Conservation (phyloP, 345 rosid genomes). For the Murraya paniculata region DNA sequence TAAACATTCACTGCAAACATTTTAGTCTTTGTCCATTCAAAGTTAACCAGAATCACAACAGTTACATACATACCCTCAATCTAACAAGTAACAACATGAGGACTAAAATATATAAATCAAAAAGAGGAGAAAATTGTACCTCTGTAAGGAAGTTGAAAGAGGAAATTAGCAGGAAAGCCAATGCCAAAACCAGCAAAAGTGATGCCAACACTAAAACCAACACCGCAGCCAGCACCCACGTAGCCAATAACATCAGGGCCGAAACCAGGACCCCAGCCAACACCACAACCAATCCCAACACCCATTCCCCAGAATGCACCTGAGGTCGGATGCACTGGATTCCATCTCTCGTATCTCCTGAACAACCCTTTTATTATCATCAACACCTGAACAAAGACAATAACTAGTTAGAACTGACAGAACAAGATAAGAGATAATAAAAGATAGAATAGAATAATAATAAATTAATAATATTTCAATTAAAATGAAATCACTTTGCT, state of each 20-base stretch:
- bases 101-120: too few species aligned
- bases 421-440: background rate
- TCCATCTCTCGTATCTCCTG: slow-evolving; percentile 81
- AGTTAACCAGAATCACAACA: too few species aligned
- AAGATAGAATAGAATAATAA: background rate
- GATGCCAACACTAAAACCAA: slow-evolving; percentile 86
- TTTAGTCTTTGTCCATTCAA: too few species aligned
- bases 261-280: slow-evolving; percentile 98
- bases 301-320: slow-evolving; percentile 99
- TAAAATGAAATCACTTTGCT: too few species aligned
- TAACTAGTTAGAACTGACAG: background rate
- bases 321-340: slow-evolving; percentile 83
- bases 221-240: slow-evolving; percentile 90
- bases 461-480: background rate
- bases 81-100: too few species aligned
- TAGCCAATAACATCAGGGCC: slow-evolving; percentile 92
- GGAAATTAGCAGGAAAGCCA: slow-evolving; percentile 77
- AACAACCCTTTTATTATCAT: slow-evolving; percentile 84
- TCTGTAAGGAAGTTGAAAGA: slow-evolving; percentile 52
- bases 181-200: slow-evolving; percentile 82
- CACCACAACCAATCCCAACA: slow-evolving; percentile 82
- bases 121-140: slow-evolving; percentile 30
- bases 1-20: too few species aligned
- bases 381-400: slow-evolving; percentile 29
- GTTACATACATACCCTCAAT: too few species aligned